phyloP scores from a whole-genome alignment of 768 basidiomycete species.

The Arthromyces matolae region DNA sequence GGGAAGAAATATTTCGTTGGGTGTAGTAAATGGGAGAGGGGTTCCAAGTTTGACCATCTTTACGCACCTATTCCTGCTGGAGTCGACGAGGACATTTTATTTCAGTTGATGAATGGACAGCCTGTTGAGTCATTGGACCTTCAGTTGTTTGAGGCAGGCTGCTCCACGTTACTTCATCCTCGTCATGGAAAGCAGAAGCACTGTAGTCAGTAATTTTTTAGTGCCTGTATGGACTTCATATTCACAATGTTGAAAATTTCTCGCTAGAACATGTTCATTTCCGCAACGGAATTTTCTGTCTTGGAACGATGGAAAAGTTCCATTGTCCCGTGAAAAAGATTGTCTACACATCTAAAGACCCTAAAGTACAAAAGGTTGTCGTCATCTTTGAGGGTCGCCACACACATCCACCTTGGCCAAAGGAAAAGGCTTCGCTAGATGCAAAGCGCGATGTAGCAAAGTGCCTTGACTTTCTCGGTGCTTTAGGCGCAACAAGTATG shows the following conservation, averaged over 20 bases:
- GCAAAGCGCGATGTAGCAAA: not conserved
- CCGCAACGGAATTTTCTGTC: not conserved
- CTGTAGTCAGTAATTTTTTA: constrained; percentile 3
- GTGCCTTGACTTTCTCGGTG: not conserved
- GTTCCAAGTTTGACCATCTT: not conserved
- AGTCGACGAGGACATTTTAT: not conserved
- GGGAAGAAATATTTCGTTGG: not conserved
- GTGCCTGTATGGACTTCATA: not conserved
- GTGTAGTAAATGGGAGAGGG: not conserved
- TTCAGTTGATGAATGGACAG: not conserved
- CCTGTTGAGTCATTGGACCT: not conserved
- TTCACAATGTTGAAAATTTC: no score
- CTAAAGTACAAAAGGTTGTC: not conserved
- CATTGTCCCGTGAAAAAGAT: not conserved
- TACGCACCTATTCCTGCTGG: not conserved
- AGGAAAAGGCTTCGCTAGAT: not conserved
- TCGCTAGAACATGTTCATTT: constrained; percentile 3
- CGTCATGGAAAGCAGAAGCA: not conserved
- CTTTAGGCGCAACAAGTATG: not conserved
- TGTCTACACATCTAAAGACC: constrained; percentile 1
- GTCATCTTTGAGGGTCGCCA: not conserved
- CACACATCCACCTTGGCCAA: constrained; percentile 1
- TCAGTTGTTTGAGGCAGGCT: not conserved
- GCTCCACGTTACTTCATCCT: not conserved
- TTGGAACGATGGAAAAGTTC: not conserved